Base-by-base conservation (phyloP, 108 stramenopile species). In the Skeletonema grethae region DNA sequence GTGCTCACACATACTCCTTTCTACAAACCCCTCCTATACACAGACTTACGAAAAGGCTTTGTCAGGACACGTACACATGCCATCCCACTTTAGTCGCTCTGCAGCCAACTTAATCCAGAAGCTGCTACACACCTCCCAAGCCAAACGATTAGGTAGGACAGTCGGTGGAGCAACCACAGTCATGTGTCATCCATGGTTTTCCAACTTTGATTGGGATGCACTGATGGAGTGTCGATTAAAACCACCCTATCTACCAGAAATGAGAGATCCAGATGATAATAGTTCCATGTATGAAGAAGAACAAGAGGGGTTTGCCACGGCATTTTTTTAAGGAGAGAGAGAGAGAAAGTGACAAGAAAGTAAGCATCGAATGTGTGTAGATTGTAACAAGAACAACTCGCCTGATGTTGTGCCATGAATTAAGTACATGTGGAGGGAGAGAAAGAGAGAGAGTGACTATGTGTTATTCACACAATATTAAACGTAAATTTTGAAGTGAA, bases 161-260 rank as follows among this genome's bases (percentile, higher is more conserved):
- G 80, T 86, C 46, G 92, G 90, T 30, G 90, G 92, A 15, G 79
- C 84, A 2, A 88, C 70, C 9, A 85, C 84, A 36, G 86, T 93
- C 20, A 89, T 90, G 83, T 85, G 83, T 63, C 92, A 93, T 75
- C 84, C 85, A 39, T 93, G 88, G 88, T 93, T 78, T 64, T 50
- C 85, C 55, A 80, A 86, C 20, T 93, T 90, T 39, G 83, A 90
- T 72, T 91, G 89, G 87, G 77, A 79, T 67, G 77, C 77, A 29
- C 64, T 79, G 24, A 62, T 79, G 66, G 70, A 79, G 12, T 67
- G 71, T 39, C 66, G 70, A 28, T 67, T 79, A 66, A 61, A 72
- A 28, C 41, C 70, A 35, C 77, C 77, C 3, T 71, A 67, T 41
- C 35, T 72, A 32, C 77, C 77, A n/a, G 77, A 79, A 30, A 53